Evolutionary conservation across 2,329 filamentous ascomycete genomes (phyloP), one percentile per base, ranked within the genome.

Genomic region (Fusarium anguioides): DNA sequence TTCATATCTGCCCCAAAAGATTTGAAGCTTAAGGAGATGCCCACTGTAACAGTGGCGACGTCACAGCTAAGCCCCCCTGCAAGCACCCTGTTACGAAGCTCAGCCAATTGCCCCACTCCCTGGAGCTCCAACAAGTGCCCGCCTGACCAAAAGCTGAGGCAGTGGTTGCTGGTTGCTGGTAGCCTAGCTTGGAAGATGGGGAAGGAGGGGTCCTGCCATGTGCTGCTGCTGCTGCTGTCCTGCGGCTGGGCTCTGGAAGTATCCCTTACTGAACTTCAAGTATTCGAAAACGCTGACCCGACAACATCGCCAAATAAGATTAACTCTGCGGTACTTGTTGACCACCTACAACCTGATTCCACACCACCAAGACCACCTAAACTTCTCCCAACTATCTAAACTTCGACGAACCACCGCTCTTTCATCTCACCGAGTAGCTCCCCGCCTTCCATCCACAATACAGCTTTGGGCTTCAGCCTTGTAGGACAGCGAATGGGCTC

Each of bases 401-500:
- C 50, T 31, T 29, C 39, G 33, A 48, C 46, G 31, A 36, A 29
- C 48, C 31, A 47, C 23, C 36, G 50, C 42, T 26, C 45, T 42
- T n/a, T 26, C 27, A 29, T 50, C 37, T 41, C 47, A 24, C 27
- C 60, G 24, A 58, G 41, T n/a, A 59, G 44, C 47, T 64, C 46
- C 55, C 44, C 37, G 35, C 45, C 39, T 63, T 54, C 18, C 47
- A 59, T 40, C n/a, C 44, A 52, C 51, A 46, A 62, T 69, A 69
- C 48, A 46, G 37, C 60, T 51, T 55, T 44, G 24, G 58, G 49
- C 62, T 64, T 69, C 58, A 54, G 62, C 66, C 61, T 67, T 54
- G 56, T 54, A 51, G 52, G 52, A 57, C 64, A 64, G 58, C 68
- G 62, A 54, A 73, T 74, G 71, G 71, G 66, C 51, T 65, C 62